Conservation (phyloP, 805 yeast genomes). For the Hanseniaspora vineae region DNA sequence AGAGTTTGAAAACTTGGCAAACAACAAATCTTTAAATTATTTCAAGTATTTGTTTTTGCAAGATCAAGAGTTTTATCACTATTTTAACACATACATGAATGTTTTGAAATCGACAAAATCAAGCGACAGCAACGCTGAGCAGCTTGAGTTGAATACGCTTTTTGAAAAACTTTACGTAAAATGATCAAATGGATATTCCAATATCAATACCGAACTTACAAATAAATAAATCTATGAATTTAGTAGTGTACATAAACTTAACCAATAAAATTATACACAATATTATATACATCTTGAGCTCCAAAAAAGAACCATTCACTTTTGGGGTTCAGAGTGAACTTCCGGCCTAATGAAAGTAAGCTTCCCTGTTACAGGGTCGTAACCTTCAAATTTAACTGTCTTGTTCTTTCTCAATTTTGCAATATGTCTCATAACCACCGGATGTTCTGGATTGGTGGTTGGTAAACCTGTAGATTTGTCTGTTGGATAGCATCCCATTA, state of each 20-base stretch:
- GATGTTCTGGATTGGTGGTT: conserved; percentile 66
- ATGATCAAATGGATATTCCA: no score
- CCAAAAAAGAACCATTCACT: no score
- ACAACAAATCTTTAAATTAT: background rate
- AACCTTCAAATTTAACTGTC: conserved; percentile 49
- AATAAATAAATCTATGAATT: no score
- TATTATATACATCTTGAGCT: background rate
- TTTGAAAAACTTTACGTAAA: no score
- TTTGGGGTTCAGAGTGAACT: background rate
- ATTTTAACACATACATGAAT: background rate
- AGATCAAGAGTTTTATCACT: background rate
- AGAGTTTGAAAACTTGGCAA: background rate
- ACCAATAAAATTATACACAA: background rate
- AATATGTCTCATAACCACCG: conserved; percentile 55
- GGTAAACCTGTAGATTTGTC: conserved; percentile 58
- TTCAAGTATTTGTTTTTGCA: background rate
- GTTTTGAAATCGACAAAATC: background rate
- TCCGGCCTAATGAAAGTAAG: conserved; percentile 42
- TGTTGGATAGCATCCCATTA: conserved; percentile 74
- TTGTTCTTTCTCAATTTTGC: conserved; percentile 43
- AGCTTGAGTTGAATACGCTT: no score
- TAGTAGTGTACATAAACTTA: no score
- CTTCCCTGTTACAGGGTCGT: conserved; percentile 63
- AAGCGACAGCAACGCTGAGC: background rate
- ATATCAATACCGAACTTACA: no score